phyloP scores from a whole-genome alignment of 2,329 filamentous ascomycete species.

The Pochonia chlamydosporia region DNA sequence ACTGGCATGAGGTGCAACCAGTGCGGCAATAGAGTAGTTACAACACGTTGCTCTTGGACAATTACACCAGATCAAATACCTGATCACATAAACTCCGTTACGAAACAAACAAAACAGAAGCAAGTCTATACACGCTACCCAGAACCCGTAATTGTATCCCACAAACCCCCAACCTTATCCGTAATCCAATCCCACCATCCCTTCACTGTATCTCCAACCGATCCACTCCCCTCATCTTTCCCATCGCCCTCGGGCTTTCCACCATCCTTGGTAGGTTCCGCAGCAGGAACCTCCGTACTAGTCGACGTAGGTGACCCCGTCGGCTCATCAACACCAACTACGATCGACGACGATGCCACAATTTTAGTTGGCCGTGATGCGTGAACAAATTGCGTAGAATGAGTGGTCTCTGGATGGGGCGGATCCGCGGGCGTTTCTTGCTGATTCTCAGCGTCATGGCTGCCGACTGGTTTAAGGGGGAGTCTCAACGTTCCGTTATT shows the following conservation, averaged over 20 bases:
- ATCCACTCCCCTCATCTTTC: slow-evolving; percentile 13
- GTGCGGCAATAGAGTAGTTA: no score
- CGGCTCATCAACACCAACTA: not conserved
- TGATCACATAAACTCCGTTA: no score
- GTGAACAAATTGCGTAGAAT: slow-evolving; percentile 1
- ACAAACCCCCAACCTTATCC: slow-evolving; percentile 39
- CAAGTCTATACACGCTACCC: slow-evolving; percentile 5
- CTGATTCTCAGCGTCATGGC: slow-evolving; percentile 48
- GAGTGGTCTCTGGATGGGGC: not conserved
- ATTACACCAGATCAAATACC: no score
- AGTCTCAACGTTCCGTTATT: slow-evolving; percentile 86
- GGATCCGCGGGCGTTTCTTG: slow-evolving; percentile 51
- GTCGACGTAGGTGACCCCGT: not conserved
- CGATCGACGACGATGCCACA: not conserved
- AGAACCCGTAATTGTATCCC: slow-evolving; percentile 36
- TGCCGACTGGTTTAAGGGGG: slow-evolving; percentile 57
- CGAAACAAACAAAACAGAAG: not conserved
- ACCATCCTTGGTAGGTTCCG: not conserved
- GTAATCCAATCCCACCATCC: slow-evolving; percentile 47
- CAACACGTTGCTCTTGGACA: no score
- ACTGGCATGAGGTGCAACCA: no score
- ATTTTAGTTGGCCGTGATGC: slow-evolving; percentile 6
- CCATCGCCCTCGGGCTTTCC: not conserved
- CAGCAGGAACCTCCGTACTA: not conserved
- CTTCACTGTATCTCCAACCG: slow-evolving; percentile 25